Conservation (phyloP, 2,329 filamentous ascomycete genomes). For the Trichoderma sp. region DNA sequence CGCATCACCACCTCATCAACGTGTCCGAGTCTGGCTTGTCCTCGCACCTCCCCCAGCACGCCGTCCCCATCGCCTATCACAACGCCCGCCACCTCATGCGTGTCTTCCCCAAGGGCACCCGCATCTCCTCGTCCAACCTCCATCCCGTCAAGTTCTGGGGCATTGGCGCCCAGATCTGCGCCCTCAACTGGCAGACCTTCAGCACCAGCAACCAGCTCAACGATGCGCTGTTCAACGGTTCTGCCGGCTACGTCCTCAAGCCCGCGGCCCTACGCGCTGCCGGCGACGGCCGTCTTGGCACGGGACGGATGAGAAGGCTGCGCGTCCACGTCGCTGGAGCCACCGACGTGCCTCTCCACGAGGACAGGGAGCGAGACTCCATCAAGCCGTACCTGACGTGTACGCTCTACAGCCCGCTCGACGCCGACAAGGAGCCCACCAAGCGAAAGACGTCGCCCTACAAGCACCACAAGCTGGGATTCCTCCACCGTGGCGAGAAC, state of each 20-base stretch:
- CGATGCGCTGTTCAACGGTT: slow-evolving; percentile 63
- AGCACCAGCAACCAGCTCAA: slow-evolving; percentile 65
- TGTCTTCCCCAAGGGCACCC: slow-evolving; percentile 66
- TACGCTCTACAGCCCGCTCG: slow-evolving; percentile 55
- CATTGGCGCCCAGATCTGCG: slow-evolving; percentile 65
- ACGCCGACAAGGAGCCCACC: background rate
- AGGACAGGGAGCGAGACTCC: slow-evolving; percentile 48
- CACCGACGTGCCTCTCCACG: slow-evolving; percentile 56
- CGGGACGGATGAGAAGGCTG: slow-evolving; percentile 48
- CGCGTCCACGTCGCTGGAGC: slow-evolving; percentile 61
- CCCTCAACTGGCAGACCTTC: slow-evolving; percentile 69
- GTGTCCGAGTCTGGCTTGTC: slow-evolving; percentile 61
- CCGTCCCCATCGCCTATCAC: slow-evolving; percentile 52
- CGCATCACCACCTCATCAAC: slow-evolving; percentile 66
- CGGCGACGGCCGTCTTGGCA: slow-evolving; percentile 49
- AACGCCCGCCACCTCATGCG: slow-evolving; percentile 67
- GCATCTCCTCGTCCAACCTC: slow-evolving; percentile 64
- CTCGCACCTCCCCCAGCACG: slow-evolving; percentile 46
- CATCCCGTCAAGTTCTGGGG: slow-evolving; percentile 63
- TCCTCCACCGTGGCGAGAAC: slow-evolving; percentile 57
- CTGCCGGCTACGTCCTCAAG: slow-evolving; percentile 65
- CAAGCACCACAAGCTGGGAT: slow-evolving; percentile 55
- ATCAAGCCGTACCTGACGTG: slow-evolving; percentile 65
- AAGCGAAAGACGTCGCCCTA: slow-evolving; percentile 57
- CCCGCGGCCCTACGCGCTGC: slow-evolving; percentile 56